These are phyloP conservation scores for Mrakia blollopis DNA, from an alignment of 768 basidiomycete genomes.

Conservation along the genomic window DNA sequence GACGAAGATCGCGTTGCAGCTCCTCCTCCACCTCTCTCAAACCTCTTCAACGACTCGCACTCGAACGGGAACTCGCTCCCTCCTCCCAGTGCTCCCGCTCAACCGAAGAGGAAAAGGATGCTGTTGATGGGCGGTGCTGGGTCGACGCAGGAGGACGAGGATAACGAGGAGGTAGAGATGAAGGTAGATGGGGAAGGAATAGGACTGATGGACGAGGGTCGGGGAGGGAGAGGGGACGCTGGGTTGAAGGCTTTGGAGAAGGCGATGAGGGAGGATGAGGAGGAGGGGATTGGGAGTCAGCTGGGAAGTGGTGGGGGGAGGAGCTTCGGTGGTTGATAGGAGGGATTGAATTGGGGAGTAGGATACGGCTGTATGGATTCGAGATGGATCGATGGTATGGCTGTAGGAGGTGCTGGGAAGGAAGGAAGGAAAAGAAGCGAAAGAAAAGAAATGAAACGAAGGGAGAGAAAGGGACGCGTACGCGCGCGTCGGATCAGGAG, in stretches of 20 bases:
- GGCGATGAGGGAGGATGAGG: constrained; percentile 13
- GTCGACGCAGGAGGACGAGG: neutral
- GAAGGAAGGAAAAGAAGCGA: too few relatives aligned
- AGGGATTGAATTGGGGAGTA: too few relatives aligned
- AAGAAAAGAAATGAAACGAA: too few relatives aligned
- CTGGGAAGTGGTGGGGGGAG: too few relatives aligned
- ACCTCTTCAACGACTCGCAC: neutral
- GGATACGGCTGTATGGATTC: too few relatives aligned
- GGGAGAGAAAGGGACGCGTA: too few relatives aligned
- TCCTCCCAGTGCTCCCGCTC: neutral
- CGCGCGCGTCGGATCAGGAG: too few relatives aligned
- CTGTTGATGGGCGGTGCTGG: neutral
- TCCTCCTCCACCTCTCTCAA: neutral
- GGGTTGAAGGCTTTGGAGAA: neutral
- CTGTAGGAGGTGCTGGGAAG: too few relatives aligned
- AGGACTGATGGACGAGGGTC: neutral
- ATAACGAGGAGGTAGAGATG: neutral
- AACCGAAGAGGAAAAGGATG: neutral
- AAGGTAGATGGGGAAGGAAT: neutral
- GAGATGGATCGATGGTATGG: too few relatives aligned
- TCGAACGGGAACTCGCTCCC: neutral
- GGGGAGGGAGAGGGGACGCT: neutral
- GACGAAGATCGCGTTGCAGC: neutral
- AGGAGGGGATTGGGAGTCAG: constrained; percentile 1
- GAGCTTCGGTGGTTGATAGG: too few relatives aligned